Evolutionary conservation across 2,329 filamentous ascomycete genomes (phyloP).

Genomic region (Myriosclerotinia duriaeana): DNA sequence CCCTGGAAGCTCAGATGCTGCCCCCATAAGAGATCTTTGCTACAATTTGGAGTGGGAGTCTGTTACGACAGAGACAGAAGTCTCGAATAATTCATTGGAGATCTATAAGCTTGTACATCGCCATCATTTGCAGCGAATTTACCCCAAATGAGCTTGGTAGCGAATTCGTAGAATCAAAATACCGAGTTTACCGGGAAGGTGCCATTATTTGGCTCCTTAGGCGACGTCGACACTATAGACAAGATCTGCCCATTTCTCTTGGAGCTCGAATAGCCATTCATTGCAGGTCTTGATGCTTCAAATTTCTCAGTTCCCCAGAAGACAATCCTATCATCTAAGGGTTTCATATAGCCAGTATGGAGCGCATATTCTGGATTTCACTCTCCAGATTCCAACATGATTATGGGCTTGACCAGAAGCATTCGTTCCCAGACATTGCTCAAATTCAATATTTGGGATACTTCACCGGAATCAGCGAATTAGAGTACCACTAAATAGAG

Average conservation of each 20-base stretch:
- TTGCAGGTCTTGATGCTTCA: slow-evolving; percentile 45
- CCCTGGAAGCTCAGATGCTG: too few relatives aligned
- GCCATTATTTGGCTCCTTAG: slow-evolving; percentile 40
- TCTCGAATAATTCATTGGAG: too few relatives aligned
- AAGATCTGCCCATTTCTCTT: slow-evolving; percentile 49
- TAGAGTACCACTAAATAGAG: slow-evolving; percentile 26
- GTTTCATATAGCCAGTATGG: too few relatives aligned
- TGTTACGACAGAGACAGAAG: too few relatives aligned
- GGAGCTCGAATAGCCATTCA: slow-evolving; percentile 43
- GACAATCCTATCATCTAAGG: too few relatives aligned
- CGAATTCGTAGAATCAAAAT: slow-evolving; percentile 42
- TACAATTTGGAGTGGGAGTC: too few relatives aligned
- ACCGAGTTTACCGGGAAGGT: slow-evolving; percentile 40
- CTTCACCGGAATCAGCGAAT: slow-evolving; percentile 42
- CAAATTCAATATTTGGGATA: slow-evolving; percentile 35
- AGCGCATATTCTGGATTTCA: slow-evolving; percentile 43
- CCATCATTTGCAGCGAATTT: too few relatives aligned
- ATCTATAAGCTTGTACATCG: too few relatives aligned
- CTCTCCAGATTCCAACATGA: slow-evolving; percentile 33
- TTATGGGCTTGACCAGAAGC: slow-evolving; percentile 37
- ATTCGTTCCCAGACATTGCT: slow-evolving; percentile 36
- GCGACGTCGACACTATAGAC: slow-evolving; percentile 36
- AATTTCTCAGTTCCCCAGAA: slow-evolving; percentile 46
- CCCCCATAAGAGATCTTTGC: too few relatives aligned
- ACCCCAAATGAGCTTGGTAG: too few relatives aligned